Base-by-base conservation (phyloP, 306 rosid genomes). In the Fagus crenata region DNA sequence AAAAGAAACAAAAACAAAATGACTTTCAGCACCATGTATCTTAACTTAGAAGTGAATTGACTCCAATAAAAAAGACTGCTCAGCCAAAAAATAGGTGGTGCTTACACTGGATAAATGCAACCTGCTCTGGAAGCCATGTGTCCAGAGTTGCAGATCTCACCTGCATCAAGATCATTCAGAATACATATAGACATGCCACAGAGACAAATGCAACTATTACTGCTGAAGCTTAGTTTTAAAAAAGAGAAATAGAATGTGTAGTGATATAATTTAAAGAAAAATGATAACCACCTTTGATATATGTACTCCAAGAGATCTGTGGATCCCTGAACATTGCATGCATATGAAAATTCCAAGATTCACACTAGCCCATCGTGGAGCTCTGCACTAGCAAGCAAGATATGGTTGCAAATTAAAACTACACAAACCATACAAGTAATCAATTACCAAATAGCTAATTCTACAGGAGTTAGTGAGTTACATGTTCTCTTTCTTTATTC, bases 281-380 rank as follows among this genome's bases (percentile, higher is more conserved):
- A 37, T 15, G n/a, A 15, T 65, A 31, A 69, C 58, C 41, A 90
- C 99, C 97, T 95, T 95, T 74, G 99, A 91, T 85, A 95, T 95
- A 81, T 95, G 99, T 33, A 92, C 97, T 28, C 97, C 99, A 43
- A 95, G 88, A 85, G 97, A 92, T 84, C 97, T 90, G 88, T 95
- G 99, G 77, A 95, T 89, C 81, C 99, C 99, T 18, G 98, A 95
- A 81, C 99, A 95, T 76, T 95, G 97, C 99, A 95, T 95, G 84
- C 99, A 95, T 81, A 92, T 83, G 85, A 92, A 92, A 84, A 95
- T 95, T 78, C 99, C 99, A 80, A 95, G 89, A 79, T 95, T 95
- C 78, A 92, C 99, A 49, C 99, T 95, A 67, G 99, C 99, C 99
- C 97, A 95, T 92, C 99, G 87, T 46, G 97, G 99, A 74, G 91